These are phyloP conservation scores for Phyllachora maydis DNA, from an alignment of 2,329 filamentous ascomycete species.

Conservation along the genomic window DNA sequence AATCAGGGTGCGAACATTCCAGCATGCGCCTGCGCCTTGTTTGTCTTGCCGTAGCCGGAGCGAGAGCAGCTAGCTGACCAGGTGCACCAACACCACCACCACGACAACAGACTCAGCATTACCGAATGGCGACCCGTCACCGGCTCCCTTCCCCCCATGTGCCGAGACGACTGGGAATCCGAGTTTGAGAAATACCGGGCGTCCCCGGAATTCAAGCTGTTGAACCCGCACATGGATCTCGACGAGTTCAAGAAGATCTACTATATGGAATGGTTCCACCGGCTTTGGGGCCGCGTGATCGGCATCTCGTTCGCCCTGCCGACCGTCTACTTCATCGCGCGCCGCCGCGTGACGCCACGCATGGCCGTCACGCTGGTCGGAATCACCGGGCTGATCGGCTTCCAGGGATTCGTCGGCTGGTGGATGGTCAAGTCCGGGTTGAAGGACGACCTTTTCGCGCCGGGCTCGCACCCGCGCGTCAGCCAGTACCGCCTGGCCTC, in stretches of 20 bases:
- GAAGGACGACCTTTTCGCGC: conserved; percentile 86
- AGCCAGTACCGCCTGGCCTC: conserved; percentile 84
- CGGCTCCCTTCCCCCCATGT: conserved; percentile 69
- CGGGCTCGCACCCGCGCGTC: conserved; percentile 77
- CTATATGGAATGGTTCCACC: conserved; percentile 97
- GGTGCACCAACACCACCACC: conserved; percentile 3
- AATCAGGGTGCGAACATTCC: too few species aligned
- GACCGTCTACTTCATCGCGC: conserved; percentile 70
- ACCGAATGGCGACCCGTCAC: conserved; percentile 98
- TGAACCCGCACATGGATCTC: conserved; percentile 86
- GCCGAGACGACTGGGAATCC: conserved; percentile 63
- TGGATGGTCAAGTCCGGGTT: conserved; percentile 99
- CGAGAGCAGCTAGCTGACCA: conserved; percentile 1
- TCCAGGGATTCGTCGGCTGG: conserved; percentile 92
- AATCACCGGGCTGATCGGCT: conserved; percentile 77
- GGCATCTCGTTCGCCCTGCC: conserved; percentile 80
- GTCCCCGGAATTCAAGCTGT: conserved; percentile 77
- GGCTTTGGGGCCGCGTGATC: conserved; percentile 83
- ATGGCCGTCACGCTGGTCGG: conserved; percentile 64
- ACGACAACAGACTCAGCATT: conserved; percentile 61
- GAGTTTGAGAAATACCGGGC: conserved; percentile 86
- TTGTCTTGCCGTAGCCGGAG: too few species aligned
- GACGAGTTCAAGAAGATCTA: conserved; percentile 97
- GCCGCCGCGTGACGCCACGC: conserved; percentile 52
- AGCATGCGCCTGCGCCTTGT: too few species aligned